phyloP scores from a whole-genome alignment of 257 asterid genomes.

The Rauvolfia tetraphylla region DNA sequence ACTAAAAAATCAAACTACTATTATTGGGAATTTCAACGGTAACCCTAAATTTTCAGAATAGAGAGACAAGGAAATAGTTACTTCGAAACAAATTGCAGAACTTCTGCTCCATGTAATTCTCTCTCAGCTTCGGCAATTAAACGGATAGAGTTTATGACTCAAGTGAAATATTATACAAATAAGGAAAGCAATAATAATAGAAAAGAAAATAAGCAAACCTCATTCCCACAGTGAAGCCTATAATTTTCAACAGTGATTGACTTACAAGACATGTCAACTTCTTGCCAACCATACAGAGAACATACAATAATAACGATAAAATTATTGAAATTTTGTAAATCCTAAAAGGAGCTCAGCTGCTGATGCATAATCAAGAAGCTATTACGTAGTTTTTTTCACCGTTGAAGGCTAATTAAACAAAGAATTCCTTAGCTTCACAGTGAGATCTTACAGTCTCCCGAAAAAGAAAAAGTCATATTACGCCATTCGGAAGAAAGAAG shows the following conservation, averaged over 20 bases:
- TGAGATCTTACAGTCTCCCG: not conserved
- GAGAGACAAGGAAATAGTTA: not conserved
- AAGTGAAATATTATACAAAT: not conserved
- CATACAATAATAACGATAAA: not conserved
- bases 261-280: not conserved
- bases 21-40: not conserved
- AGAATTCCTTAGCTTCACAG: not conserved
- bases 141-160: not conserved
- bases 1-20: not conserved
- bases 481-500: not conserved
- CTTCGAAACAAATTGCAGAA: not conserved
- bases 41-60: not conserved
- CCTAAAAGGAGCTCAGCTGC: too few relatives aligned
- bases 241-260: not conserved
- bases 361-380: not conserved
- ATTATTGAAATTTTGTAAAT: too few relatives aligned
- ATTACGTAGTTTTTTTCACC: not conserved
- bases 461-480: not conserved
- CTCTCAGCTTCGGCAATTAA: not conserved
- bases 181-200: not conserved
- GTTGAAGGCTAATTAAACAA: not conserved
- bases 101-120: not conserved
- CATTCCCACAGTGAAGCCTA: not conserved
- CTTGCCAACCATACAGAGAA: not conserved
- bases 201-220: not conserved